Evolutionary conservation across 2,329 filamentous ascomycete genomes (phyloP).

Genomic region (Microcyclospora tardicrescens): DNA sequence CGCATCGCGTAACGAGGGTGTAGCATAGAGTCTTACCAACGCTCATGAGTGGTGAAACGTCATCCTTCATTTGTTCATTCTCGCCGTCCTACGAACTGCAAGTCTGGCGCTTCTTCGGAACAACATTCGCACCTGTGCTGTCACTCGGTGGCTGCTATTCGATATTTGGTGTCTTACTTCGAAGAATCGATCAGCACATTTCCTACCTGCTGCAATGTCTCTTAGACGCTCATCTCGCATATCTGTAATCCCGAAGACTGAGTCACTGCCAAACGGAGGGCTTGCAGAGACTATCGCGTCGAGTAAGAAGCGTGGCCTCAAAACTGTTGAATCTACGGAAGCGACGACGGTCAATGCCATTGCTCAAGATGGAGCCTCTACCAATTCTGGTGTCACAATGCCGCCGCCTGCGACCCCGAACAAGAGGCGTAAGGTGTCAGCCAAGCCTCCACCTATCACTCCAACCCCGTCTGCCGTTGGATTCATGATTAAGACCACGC

Average conservation of each 20-base stretch:
- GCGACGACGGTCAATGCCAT: slow-evolving; percentile 6
- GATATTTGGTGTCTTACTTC: too few relatives aligned
- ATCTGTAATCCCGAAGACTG: slow-evolving; percentile 6
- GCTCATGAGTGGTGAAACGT: too few relatives aligned
- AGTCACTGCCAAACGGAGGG: slow-evolving; percentile 1
- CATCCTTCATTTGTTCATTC: too few relatives aligned
- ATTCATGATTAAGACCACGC: slow-evolving; percentile 24
- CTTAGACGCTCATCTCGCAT: slow-evolving; percentile 40
- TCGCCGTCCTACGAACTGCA: too few relatives aligned
- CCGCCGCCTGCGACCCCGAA: slow-evolving; percentile 19
- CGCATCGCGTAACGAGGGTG: too few relatives aligned
- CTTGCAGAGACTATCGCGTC: slow-evolving; percentile 5
- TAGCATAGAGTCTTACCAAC: too few relatives aligned
- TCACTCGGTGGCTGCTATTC: too few relatives aligned
- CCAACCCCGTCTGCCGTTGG: slow-evolving; percentile 39
- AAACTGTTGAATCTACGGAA: slow-evolving; percentile 8
- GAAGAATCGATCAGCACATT: too few relatives aligned
- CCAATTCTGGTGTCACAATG: slow-evolving; percentile 10
- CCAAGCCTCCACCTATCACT: slow-evolving; percentile 28
- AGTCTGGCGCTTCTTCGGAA: too few relatives aligned
- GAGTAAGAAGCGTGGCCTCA: slow-evolving; percentile 14
- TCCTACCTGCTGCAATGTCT: slow-evolving; percentile 28
- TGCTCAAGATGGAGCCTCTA: slow-evolving; percentile 4
- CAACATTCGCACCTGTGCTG: too few relatives aligned
- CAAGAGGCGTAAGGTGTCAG: slow-evolving; percentile 17